Evolutionary conservation across 306 rosid species (phyloP).

Genomic region (Vicia villosa): DNA sequence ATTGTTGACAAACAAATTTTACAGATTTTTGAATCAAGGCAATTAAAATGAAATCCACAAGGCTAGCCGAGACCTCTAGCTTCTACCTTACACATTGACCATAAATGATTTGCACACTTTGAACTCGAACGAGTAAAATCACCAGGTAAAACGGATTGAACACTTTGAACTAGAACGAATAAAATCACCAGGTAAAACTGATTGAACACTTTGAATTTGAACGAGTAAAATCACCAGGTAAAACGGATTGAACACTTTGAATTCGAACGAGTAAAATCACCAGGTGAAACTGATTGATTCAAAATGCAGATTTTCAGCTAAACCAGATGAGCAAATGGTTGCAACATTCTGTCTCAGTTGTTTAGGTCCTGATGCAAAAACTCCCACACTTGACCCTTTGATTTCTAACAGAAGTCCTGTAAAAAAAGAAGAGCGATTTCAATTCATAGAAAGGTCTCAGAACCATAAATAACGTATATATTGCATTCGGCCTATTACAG

Average conservation of each 20-base stretch:
- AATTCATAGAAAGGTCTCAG: background rate
- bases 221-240: no score
- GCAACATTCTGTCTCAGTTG: constrained; percentile 77
- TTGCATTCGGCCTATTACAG: no score
- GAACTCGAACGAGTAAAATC: background rate
- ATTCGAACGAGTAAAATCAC: constrained; percentile 42
- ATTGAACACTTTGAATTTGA: no score
- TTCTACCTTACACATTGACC: background rate
- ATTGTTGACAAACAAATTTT: constrained; percentile 5
- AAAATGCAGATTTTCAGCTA: constrained; percentile 60
- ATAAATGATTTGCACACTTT: background rate
- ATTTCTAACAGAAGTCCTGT: constrained; percentile 53
- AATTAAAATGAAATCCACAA: background rate
- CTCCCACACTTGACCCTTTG: constrained; percentile 58
- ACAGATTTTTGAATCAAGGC: background rate
- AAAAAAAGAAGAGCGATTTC: background rate
- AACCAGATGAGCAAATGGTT: constrained; percentile 62
- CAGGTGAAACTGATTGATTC: constrained; percentile 77
- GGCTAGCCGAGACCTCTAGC: background rate
- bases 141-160: no score
- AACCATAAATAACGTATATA: no score
- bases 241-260: background rate
- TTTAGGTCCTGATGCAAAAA: constrained; percentile 71
- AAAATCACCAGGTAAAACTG: no score
- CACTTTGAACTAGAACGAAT: no score